Conservation (phyloP, 2,329 filamentous ascomycete species). For the Penicillium rolfsii region DNA sequence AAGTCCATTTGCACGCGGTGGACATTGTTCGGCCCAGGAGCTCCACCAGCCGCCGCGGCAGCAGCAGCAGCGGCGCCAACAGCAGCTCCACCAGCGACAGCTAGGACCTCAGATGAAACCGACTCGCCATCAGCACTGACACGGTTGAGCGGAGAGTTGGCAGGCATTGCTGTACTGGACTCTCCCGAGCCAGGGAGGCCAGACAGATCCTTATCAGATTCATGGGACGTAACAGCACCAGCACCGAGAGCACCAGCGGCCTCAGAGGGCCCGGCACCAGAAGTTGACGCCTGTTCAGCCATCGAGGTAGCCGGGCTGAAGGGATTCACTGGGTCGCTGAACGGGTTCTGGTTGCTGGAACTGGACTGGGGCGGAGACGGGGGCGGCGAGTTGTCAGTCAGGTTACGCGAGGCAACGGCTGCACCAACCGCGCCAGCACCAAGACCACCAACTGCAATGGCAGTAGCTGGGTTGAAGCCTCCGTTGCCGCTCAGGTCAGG, state of each 20-base stretch:
- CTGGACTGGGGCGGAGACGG: slow-evolving; percentile 46
- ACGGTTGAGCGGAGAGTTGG: slow-evolving; percentile 30
- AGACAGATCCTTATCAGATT: slow-evolving; percentile 26
- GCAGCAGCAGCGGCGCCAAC: slow-evolving; percentile 15
- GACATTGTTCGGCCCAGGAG: slow-evolving; percentile 64
- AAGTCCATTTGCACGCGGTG: slow-evolving; percentile 96
- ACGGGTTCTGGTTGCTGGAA: slow-evolving; percentile 49
- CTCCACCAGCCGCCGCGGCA: slow-evolving; percentile 30
- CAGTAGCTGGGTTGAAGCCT: slow-evolving; percentile 16
- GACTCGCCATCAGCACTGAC: slow-evolving; percentile 30
- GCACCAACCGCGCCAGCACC: slow-evolving; percentile 30
- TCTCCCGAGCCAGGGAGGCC: slow-evolving; percentile 27
- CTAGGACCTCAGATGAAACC: slow-evolving; percentile 21
- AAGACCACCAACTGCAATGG: slow-evolving; percentile 29
- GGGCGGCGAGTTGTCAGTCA: slow-evolving; percentile 39
- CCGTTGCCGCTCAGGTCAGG: slow-evolving; percentile 59
- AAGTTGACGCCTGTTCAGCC: slow-evolving; percentile 20
- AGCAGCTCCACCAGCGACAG: slow-evolving; percentile 13
- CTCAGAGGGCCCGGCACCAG: slow-evolving; percentile 34
- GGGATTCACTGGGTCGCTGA: slow-evolving; percentile 66
- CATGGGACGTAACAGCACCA: slow-evolving; percentile 39
- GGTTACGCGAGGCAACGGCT: slow-evolving; percentile 36
- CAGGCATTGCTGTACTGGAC: slow-evolving; percentile 29
- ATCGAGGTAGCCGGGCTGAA: slow-evolving; percentile 59
- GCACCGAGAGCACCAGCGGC: slow-evolving; percentile 46